These are phyloP conservation scores for Pseudocercospora crystallina DNA, from an alignment of 2,329 filamentous ascomycete genomes.

Conservation along the genomic window DNA sequence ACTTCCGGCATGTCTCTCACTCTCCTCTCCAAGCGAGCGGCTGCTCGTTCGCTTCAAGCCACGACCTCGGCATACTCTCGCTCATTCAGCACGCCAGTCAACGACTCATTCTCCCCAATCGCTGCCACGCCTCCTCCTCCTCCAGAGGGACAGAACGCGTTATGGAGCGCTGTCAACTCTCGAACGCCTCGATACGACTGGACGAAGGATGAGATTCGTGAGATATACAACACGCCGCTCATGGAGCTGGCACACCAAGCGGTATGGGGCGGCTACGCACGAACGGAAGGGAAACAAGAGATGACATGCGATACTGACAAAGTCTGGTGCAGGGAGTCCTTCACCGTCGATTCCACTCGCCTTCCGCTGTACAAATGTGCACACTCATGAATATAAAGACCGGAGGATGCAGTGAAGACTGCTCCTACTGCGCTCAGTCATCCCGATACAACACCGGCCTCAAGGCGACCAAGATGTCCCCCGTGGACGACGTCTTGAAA, in stretches of 20 bases:
- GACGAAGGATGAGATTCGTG: conserved; percentile 77
- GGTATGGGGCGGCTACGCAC: conserved; percentile 20
- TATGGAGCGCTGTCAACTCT: conserved; percentile 59
- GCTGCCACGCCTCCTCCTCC: conserved; percentile 26
- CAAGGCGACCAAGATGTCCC: conserved; percentile 74
- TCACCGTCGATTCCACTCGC: conserved; percentile 83
- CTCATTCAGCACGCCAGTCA: conserved; percentile 37
- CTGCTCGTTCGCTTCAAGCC: conserved; percentile 22
- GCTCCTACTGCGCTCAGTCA: conserved; percentile 88
- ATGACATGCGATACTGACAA: conserved; percentile 1
- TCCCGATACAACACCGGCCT: conserved; percentile 77
- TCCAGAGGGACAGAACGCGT: conserved; percentile 30
- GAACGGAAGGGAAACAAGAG: neutral
- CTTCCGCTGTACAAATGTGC: conserved; percentile 83
- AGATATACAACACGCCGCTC: conserved; percentile 78
- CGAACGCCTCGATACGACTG: conserved; percentile 67
- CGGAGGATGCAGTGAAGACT: conserved; percentile 88
- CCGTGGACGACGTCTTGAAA: conserved; percentile 76
- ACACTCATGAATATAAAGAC: conserved; percentile 97
- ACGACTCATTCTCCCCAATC: conserved; percentile 35
- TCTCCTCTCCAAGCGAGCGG: conserved; percentile 24
- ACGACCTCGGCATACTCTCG: conserved; percentile 15
- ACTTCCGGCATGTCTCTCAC: conserved; percentile 27
- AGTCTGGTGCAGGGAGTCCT: conserved; percentile 62
- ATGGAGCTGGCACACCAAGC: conserved; percentile 61